Base-by-base conservation (phyloP, 805 yeast species). In the Clavispora phyllophila region DNA sequence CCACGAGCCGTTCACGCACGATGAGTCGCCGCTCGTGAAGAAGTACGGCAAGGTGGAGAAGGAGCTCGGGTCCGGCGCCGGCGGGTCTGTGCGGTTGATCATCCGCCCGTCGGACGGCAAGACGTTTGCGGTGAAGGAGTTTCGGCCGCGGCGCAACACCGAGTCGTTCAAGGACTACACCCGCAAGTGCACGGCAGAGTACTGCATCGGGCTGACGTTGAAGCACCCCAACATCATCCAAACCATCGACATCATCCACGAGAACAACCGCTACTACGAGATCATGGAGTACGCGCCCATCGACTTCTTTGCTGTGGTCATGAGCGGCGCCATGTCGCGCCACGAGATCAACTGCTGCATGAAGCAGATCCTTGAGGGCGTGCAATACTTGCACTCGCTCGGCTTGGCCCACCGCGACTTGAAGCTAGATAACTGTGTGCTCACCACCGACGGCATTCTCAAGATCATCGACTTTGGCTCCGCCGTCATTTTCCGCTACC, bases 261-360 rank as follows among this genome's bases (percentile, higher is more conserved):
- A 56, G 78, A 88, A 61, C 54, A 79, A 77, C 51, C 81, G 85
- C 74, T 84, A 49, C 82, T 82, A 67, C 41, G 96, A 91, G 63
- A 88, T 93, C 41, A 89, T 93, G 97, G 99, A 93, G 65, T 91
- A 82, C 61, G 87, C 96, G 54, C 87, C 95, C 7, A 75, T 80
- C 33, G 95, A 86, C 65, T 84, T 86, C 61, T 86, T 86, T 58
- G 88, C 89, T 0, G 88, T 86, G 35, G 95, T 86, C 13, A 86
- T 86, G 95, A 81, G 88, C 4, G 90, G 89, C 19, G 75, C 80
- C 54, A 84, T 86, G 90, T 73, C 85, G 5, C 73, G 93, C 55
- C 82, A 81, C 42, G 95, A 86, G 60, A 84, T 85, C 50, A 85
- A 85, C 56, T 86, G 95, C 59, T 86, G 88, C 58, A 69, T 86